Conservation (phyloP, 768 basidiomycete species). For the Mycena maculata region DNA sequence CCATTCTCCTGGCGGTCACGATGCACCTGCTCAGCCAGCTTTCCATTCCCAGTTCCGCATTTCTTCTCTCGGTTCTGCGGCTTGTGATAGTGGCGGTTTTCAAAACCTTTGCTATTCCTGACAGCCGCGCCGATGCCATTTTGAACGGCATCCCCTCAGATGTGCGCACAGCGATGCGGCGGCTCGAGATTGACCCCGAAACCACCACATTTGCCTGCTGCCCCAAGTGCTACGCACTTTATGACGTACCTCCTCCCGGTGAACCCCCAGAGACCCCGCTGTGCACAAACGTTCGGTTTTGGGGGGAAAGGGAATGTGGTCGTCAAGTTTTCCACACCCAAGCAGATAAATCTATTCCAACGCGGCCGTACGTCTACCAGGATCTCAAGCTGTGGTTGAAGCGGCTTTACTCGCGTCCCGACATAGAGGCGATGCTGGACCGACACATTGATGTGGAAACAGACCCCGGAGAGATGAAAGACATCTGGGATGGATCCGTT, state of each 20-base stretch:
- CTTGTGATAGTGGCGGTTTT: not conserved
- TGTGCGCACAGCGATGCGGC: not conserved
- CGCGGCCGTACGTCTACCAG: conserved; percentile 5
- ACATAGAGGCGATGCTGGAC: conserved; percentile 6
- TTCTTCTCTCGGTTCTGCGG: not conserved
- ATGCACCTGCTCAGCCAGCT: not conserved
- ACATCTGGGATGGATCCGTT: conserved; percentile 10
- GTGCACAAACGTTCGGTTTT: not conserved
- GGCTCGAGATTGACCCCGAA: conserved; percentile 8
- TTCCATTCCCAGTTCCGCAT: conserved; percentile 1
- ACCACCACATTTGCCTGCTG: conserved; percentile 7
- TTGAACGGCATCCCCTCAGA: conserved; percentile 6
- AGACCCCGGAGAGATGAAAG: not conserved
- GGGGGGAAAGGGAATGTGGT: not conserved
- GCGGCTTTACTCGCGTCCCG: conserved; percentile 6
- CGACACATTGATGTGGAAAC: conserved; percentile 3
- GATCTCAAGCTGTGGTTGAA: conserved; percentile 8
- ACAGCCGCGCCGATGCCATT: not conserved
- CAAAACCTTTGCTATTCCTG: conserved; percentile 2
- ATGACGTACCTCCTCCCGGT: not conserved
- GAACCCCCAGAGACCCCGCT: not conserved
- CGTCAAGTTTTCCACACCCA: not conserved
- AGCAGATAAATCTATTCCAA: not conserved
- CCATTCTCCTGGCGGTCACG: not conserved
- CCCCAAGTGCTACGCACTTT: conserved; percentile 3